Conservation (phyloP, 495 filamentous ascomycete genomes). For the Xylaria cubensis region DNA sequence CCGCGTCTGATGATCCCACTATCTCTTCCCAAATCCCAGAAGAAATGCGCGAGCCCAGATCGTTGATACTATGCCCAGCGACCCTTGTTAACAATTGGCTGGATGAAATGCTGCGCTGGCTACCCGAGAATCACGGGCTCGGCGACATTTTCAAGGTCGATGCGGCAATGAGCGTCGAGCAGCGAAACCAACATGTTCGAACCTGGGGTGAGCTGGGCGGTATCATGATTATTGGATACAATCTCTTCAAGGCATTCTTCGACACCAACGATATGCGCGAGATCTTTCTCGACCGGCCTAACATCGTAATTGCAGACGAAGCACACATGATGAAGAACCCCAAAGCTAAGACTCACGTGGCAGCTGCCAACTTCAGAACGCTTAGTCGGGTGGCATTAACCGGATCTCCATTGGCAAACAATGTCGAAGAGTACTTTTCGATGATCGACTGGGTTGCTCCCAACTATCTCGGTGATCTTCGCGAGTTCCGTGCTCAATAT, state of each 20-base stretch:
- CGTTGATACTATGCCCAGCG: constrained; percentile 78
- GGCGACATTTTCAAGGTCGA: constrained; percentile 61
- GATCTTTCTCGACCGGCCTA: constrained; percentile 65
- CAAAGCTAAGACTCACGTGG: constrained; percentile 54
- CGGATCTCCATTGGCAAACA: constrained; percentile 85
- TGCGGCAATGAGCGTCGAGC: constrained; percentile 24
- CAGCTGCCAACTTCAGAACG: constrained; percentile 65
- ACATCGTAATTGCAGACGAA: constrained; percentile 86
- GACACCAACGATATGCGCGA: constrained; percentile 41
- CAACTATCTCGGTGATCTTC: constrained; percentile 69
- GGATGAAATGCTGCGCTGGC: constrained; percentile 77
- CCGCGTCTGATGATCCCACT: constrained; percentile 60
- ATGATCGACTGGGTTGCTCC: constrained; percentile 92
- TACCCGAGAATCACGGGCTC: constrained; percentile 54
- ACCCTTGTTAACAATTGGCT: constrained; percentile 81
- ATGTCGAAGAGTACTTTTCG: constrained; percentile 78
- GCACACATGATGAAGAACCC: constrained; percentile 81
- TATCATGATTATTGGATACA: constrained; percentile 75
- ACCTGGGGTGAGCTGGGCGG: constrained; percentile 73
- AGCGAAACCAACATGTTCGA: constrained; percentile 54
- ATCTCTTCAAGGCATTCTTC: constrained; percentile 59
- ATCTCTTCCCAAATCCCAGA: constrained; percentile 71
- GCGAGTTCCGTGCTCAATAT: constrained; percentile 72
- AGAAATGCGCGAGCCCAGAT: constrained; percentile 64
- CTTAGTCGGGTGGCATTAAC: constrained; percentile 83